These are phyloP conservation scores for Aspergillus brunneoviolaceus DNA, from an alignment of 2,329 filamentous ascomycete species.

Conservation along the genomic window DNA sequence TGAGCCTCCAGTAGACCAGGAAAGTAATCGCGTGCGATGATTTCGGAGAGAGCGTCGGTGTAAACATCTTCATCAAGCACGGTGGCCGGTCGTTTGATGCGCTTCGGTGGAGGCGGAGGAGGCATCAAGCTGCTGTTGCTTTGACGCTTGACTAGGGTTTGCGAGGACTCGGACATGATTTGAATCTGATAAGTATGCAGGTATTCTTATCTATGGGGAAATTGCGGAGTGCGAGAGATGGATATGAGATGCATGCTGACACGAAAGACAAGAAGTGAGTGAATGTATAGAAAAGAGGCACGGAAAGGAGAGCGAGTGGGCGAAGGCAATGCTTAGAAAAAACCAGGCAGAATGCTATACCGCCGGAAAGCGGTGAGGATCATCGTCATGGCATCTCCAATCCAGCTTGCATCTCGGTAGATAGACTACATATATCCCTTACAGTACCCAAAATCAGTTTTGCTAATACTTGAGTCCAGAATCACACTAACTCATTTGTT, in stretches of 20 bases:
- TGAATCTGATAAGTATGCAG: not conserved
- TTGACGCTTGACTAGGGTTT: constrained; percentile 37
- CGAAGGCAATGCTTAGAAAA: not conserved
- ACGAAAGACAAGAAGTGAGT: not conserved
- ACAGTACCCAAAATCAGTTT: not conserved
- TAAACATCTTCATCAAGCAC: constrained; percentile 94
- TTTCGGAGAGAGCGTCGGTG: constrained; percentile 83
- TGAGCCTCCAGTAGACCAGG: constrained; percentile 84
- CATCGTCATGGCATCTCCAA: not conserved
- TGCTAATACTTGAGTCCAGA: not conserved
- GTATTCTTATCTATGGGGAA: not conserved
- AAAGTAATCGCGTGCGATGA: constrained; percentile 96
- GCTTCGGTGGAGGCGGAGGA: constrained; percentile 78
- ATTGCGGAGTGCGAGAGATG: not conserved
- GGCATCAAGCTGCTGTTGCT: constrained; percentile 69
- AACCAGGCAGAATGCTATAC: not conserved
- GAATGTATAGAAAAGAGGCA: not conserved
- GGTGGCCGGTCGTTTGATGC: constrained; percentile 84
- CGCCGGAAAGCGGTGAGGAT: not conserved
- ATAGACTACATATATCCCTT: not conserved
- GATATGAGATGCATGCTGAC: not conserved
- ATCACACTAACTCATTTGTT: too few species aligned
- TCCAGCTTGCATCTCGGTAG: not conserved
- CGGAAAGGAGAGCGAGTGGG: too few species aligned
- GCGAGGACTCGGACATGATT: constrained; percentile 24